Evolutionary conservation across 192 early-diverging fungal species (phyloP), one percentile per base, ranked within the genome.

Genomic region (Radiomyces spectabilis): DNA sequence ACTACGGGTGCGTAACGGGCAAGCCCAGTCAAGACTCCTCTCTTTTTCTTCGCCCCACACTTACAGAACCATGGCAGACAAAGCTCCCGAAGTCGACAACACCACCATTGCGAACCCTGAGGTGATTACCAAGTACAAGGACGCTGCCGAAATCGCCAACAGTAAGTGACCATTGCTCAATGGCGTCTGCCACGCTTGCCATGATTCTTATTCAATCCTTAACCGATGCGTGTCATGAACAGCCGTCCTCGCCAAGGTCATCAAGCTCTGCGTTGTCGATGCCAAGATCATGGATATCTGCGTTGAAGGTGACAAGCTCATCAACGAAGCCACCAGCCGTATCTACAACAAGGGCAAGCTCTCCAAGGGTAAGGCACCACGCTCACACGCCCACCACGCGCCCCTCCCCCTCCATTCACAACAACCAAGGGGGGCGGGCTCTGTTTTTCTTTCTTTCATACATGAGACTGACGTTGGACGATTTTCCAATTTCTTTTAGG

Each of bases 51-150:
- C 15, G 12, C 3, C 30, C 16, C 27, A 12, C 46, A 29, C 46
- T 31, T 31, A 5, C 19, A 42, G 12, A n/a, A 42, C n/a, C 41
- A 42, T 42, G 41, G 8, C 41, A 8, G 33, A 42, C 5, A 48
- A 48, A 1, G 24, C 46, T 27, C 52, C 60, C 35, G 43, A 47
- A 47, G 60, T 62, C 41, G 41, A 47, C 47, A 42, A 69, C 65
- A 79, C 69, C 66, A 78, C 77, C 55, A 79, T 92, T 49, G 74
- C 77, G 48, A 82, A 91, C 75, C 64, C 77, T 27, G 75, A 73
- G 57, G 89, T 93, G 25, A 75, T 95, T 60, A 86, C 80, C 58
- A 94, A 94, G 77, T 97, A 95, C 85, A 87, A 88, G 79, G 83
- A 86, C 35, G 91, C 92, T 26, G 92, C 92, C 38, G 85, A 88